Evolutionary conservation across 768 basidiomycete species (phyloP), one percentile per base, ranked within the genome.

Genomic region (Boletus eberwhitei): DNA sequence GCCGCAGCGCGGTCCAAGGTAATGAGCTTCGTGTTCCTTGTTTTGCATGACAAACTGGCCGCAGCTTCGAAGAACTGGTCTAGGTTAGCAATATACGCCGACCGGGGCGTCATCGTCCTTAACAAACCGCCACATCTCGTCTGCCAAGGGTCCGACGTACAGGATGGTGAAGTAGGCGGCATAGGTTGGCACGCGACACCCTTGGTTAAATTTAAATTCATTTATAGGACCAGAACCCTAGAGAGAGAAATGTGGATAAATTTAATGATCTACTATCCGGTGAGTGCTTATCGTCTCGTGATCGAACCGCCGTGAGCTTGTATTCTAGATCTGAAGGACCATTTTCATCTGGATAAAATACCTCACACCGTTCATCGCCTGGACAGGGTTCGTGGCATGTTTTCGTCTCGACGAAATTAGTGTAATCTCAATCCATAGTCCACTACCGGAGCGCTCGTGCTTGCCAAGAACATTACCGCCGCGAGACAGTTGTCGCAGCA

Each of bases 361-460:
- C 84, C 80, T 8, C 73, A 73, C 50, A 72, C 80, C 7, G 78
- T 87, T 21, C 87, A 88, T 63, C 79, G 87, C 14, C 75, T 88
- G 5, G 86, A 88, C 72, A 85, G 84, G 74, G 87, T 83, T 24
- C 16, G 65, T 58, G 16, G 22, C 41, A 8, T 16, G 39, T 50
- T 24, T 48, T 14, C 17, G 29, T 22, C 5, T 37, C 39, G 6
- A 40, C n/a, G 4, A 12, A n/a, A 21, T 36, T 32, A 21, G 26
- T 13, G 38, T 50, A 16, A 62, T 32, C 39, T 50, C 13, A 8
- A 22, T 41, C 37, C 11, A 6, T 45, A 88, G 87, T 67, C 74
- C 2, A 87, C 86, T 1, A 88, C 87, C 1, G 87, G 87, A 24
- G 77, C 76, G 29, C 71, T 88, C 19, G 57, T 83, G n/a, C 71